These are phyloP conservation scores for Cucurbita ficifolia DNA, from an alignment of 306 rosid species.

Conservation along the genomic window DNA sequence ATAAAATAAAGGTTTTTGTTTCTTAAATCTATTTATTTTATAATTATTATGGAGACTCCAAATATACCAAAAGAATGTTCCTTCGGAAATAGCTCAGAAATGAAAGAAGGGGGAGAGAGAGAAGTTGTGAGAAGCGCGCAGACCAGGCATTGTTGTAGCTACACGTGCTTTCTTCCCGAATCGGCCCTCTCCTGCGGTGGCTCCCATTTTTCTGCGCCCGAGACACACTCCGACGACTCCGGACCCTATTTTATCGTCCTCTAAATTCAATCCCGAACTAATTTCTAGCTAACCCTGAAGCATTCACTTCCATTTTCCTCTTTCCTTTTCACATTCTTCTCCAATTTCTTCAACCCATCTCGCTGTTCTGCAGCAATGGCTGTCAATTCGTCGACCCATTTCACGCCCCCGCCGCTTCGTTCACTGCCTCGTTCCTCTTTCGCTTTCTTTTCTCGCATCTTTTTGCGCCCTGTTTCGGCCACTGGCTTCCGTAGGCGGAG, in stretches of 20 bases:
- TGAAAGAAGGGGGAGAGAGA: too few species aligned
- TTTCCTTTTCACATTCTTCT: not conserved
- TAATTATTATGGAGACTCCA: too few species aligned
- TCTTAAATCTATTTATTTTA: too few species aligned
- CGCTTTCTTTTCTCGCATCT: slow-evolving; percentile 10
- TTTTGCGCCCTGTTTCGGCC: slow-evolving; percentile 17
- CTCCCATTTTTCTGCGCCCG: not conserved
- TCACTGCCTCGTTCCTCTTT: slow-evolving; percentile 14
- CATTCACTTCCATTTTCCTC: too few species aligned
- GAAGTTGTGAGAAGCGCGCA: not conserved
- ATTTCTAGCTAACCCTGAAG: not conserved
- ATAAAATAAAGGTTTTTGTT: too few species aligned
- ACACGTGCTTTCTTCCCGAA: not conserved
- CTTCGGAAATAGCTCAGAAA: not conserved
- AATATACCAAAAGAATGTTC: too few species aligned
- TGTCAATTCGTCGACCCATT: slow-evolving; percentile 27
- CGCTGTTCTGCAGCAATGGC: slow-evolving; percentile 19
- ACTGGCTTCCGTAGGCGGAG: slow-evolving; percentile 14
- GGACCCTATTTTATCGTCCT: not conserved
- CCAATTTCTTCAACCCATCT: not conserved
- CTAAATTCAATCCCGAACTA: not conserved
- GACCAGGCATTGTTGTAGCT: not conserved
- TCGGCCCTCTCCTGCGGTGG: not conserved
- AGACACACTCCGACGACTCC: not conserved
- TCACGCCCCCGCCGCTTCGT: slow-evolving; percentile 27